These are phyloP conservation scores for Nadsonia fulvescens DNA, from an alignment of 805 yeast species.

Conservation along the genomic window DNA sequence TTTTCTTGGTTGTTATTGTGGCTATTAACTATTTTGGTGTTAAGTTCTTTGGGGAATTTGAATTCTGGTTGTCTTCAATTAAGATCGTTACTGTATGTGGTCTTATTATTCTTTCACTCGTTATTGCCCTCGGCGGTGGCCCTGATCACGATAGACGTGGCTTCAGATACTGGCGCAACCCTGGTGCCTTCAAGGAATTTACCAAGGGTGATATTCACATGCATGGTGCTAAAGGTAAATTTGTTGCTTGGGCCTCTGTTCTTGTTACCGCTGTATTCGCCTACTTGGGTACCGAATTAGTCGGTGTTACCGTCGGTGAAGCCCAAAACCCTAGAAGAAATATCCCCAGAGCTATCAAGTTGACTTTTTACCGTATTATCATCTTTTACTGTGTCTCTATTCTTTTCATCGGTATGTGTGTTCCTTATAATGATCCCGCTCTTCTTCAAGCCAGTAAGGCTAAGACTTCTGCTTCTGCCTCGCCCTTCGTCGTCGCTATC, in stretches of 20 bases:
- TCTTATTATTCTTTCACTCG: slow-evolving; percentile 42
- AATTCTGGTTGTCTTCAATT: slow-evolving; percentile 25
- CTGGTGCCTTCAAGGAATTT: slow-evolving; percentile 41
- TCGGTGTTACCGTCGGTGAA: slow-evolving; percentile 62
- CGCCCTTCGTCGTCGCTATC: slow-evolving; percentile 76
- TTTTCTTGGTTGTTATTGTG: slow-evolving; percentile 30
- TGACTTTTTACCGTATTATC: slow-evolving; percentile 51
- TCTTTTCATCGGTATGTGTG: slow-evolving; percentile 49
- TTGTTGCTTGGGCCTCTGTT: slow-evolving; percentile 43
- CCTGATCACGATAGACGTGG: slow-evolving; percentile 60
- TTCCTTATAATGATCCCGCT: slow-evolving; percentile 35
- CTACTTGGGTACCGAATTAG: slow-evolving; percentile 49
- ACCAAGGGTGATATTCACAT: slow-evolving; percentile 24
- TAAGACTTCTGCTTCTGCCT: slow-evolving; percentile 45
- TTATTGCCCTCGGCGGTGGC: slow-evolving; percentile 58
- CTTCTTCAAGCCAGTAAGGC: slow-evolving; percentile 24
- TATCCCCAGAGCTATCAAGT: slow-evolving; percentile 53
- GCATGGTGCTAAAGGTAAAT: slow-evolving; percentile 31
- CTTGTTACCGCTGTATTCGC: slow-evolving; percentile 53
- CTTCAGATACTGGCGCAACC: slow-evolving; percentile 48
- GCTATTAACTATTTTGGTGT: slow-evolving; percentile 29
- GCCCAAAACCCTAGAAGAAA: slow-evolving; percentile 48
- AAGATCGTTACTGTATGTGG: slow-evolving; percentile 51
- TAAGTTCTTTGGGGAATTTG: slow-evolving; percentile 30
- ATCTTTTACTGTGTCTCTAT: slow-evolving; percentile 46